Conservation (phyloP, 345 rosid species). For the Pugionium cornutum region DNA sequence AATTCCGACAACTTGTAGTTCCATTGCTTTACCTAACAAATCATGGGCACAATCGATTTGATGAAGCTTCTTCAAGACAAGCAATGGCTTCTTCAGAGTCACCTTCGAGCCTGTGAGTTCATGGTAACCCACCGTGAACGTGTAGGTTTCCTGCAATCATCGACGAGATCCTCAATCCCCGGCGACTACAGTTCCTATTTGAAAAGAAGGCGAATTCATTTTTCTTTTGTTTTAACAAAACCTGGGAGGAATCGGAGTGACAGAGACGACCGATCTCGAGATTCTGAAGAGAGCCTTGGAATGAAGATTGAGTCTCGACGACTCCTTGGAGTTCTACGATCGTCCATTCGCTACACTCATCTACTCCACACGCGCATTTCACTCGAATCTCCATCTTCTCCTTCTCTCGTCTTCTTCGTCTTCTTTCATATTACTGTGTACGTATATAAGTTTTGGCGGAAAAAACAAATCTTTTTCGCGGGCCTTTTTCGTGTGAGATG, state of each 20-base stretch:
- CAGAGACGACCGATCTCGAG: conserved; percentile 82
- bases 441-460: conserved; percentile 29
- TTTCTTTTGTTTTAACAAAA: conserved; percentile 16
- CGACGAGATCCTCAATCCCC: conserved; percentile 1
- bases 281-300: conserved; percentile 59
- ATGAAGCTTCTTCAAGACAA: conserved; percentile 71
- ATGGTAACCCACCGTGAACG: conserved; percentile 83
- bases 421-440: too few species aligned
- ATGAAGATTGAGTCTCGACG: conserved; percentile 65
- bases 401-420: neutral
- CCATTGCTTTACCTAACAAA: conserved; percentile 40
- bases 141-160: conserved; percentile 58
- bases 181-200: neutral
- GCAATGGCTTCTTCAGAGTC: conserved; percentile 62
- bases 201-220: conserved; percentile 10
- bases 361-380: conserved; percentile 74
- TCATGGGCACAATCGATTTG: conserved; percentile 33
- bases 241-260: conserved; percentile 68
- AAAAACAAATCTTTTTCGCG: conserved; percentile 21
- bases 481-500: conserved; percentile 25
- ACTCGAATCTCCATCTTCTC: conserved; percentile 73
- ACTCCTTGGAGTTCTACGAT: conserved; percentile 86
- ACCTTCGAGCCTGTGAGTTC: conserved; percentile 64
- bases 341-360: conserved; percentile 81
- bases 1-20: conserved; percentile 67